A percentile compares a stretch with the other conserved stretches of the same genome.
phyloP scores from a whole-genome alignment of 768 basidiomycete species.

The Suillus alpinus region DNA sequence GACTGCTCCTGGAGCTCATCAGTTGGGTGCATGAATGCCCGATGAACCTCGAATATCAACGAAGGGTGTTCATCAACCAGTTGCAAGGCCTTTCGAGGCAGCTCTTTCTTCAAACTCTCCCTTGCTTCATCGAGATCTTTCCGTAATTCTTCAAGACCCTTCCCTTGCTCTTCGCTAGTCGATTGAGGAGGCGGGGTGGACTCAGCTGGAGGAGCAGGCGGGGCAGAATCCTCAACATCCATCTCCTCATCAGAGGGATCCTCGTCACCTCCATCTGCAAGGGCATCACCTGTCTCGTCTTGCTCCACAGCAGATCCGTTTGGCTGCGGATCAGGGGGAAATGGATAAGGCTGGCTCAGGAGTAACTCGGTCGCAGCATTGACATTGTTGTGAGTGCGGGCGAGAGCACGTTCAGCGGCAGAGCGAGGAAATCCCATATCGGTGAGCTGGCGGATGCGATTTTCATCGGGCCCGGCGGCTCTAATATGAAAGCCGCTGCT shows the following conservation, averaged over 20 bases:
- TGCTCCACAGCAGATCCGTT: conserved; percentile 14
- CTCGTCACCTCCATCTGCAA: conserved; percentile 24
- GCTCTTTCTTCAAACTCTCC: conserved; percentile 57
- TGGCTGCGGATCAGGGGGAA: conserved; percentile 61
- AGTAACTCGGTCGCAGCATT: conserved; percentile 86
- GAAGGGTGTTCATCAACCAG: conserved; percentile 86
- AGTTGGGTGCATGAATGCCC: conserved; percentile 69
- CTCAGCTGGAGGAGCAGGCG: conserved; percentile 16
- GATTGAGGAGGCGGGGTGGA: conserved; percentile 9
- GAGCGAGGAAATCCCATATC: conserved; percentile 98
- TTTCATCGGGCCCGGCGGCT: conserved; percentile 64
- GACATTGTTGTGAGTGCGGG: conserved; percentile 85
- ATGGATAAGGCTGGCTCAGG: conserved; percentile 75
- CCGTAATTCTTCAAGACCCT: conserved; percentile 62
- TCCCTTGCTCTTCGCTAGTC: conserved; percentile 23
- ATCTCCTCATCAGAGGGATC: conserved; percentile 26
- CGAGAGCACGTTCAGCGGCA: conserved; percentile 80
- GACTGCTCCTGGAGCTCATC: conserved; percentile 61
- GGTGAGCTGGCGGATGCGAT: conserved; percentile 74
- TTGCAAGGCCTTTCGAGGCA: conserved; percentile 68
- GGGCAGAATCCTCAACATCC: conserved; percentile 18
- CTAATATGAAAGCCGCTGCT: conserved; percentile 32
- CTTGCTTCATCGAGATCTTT: conserved; percentile 64
- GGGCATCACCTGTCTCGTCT: conserved; percentile 28
- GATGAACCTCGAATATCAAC: conserved; percentile 85